Percentiles rank a stretch among this genome's conserved stretches.
Evolutionary conservation across 129 eudicot species (phyloP).

Genomic region (Centaurea solstitialis): DNA sequence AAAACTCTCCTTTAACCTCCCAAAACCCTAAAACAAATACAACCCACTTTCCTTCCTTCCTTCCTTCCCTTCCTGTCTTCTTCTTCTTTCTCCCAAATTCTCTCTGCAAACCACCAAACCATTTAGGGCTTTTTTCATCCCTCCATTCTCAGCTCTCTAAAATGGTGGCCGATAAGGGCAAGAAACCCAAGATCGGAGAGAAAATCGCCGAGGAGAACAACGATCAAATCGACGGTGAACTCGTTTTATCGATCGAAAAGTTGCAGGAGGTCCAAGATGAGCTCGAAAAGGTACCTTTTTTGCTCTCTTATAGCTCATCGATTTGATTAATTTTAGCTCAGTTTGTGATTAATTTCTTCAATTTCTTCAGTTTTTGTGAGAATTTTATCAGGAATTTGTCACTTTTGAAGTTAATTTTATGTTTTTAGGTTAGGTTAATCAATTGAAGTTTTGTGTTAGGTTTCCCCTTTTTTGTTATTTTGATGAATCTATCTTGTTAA

Average conservation of each 20-base stretch:
- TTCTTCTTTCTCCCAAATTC: background rate
- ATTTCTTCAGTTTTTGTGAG: background rate
- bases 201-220: conserved; percentile 48
- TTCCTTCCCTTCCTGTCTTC: too few species aligned
- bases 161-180: conserved; percentile 82
- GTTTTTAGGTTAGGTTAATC: background rate
- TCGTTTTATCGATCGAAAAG: conserved; percentile 66
- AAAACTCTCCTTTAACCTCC: background rate
- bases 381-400: background rate
- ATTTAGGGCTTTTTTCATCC: conserved; percentile 17
- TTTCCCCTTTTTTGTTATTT: background rate
- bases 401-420: background rate
- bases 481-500: background rate
- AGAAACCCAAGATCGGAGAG: conserved; percentile 63
- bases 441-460: background rate
- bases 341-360: too few species aligned
- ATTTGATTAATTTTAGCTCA: background rate
- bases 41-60: too few species aligned
- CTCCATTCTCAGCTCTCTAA: background rate
- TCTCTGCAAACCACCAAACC: background rate
- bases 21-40: background rate
- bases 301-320: background rate
- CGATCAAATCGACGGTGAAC: conserved; percentile 60
- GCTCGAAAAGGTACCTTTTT: conserved; percentile 61
- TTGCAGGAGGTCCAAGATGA: conserved; percentile 88